A percentile compares a stretch with the other conserved stretches of the same genome.
These are phyloP conservation scores for Schoenoplectus tabernaemontani DNA, from an alignment of 202 grass and related monocot genomes.

Conservation along the genomic window DNA sequence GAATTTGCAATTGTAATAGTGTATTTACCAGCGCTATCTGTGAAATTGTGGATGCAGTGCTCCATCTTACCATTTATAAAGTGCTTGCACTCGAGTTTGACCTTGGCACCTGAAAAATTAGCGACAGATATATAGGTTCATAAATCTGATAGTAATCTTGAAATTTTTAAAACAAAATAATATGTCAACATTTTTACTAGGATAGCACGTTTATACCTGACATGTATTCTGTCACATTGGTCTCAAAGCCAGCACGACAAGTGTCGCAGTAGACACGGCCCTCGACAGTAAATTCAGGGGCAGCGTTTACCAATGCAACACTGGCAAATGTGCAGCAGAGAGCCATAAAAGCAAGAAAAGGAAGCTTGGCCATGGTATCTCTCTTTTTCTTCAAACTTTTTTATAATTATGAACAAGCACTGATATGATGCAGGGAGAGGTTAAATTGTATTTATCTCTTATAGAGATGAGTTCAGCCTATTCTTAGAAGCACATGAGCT, in stretches of 20 bases:
- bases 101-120: conserved; percentile 25
- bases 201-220: conserved; percentile 5
- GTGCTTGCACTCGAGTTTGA: conserved; percentile 39
- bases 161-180: not conserved
- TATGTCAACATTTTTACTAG: not conserved
- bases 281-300: conserved; percentile 38
- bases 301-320: not conserved
- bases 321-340: not conserved
- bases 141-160: not conserved
- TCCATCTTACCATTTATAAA: conserved; percentile 26
- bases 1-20: conserved; percentile 22
- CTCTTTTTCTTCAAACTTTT: not conserved
- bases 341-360: conserved; percentile 6
- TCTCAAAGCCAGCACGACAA: conserved; percentile 59
- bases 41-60: conserved; percentile 8
- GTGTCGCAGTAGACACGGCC: conserved; percentile 85
- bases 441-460: not conserved
- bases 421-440: conserved; percentile 4
- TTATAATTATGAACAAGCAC: not conserved
- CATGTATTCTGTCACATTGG: conserved; percentile 46
- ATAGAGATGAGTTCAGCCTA: not conserved
- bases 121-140: not conserved
- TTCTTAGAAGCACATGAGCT: conserved; percentile 14
- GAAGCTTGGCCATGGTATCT: conserved; percentile 12
- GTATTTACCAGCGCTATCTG: conserved; percentile 32